These are phyloP conservation scores for Skeletonema potamos DNA, from an alignment of 108 stramenopile species.

Conservation along the genomic window DNA sequence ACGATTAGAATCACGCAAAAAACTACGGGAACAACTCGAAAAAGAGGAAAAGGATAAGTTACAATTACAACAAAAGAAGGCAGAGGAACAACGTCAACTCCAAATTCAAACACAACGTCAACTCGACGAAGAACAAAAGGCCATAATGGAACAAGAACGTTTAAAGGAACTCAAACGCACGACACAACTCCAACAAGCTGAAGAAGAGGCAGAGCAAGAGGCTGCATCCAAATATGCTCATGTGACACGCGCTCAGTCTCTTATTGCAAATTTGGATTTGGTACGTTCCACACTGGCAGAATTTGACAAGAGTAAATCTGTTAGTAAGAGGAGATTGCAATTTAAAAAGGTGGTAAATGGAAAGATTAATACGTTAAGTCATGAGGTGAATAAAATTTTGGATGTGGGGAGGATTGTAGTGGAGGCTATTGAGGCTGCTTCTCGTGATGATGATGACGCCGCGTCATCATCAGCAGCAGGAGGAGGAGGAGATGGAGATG, in stretches of 20 bases:
- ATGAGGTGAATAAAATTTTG: conserved; percentile 63
- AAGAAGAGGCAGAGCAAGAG: conserved; percentile 22
- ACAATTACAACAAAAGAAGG: background rate
- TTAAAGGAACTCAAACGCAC: conserved; percentile 1
- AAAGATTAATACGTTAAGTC: conserved; percentile 79
- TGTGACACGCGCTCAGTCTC: conserved; percentile 43
- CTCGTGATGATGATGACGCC: conserved; percentile 54
- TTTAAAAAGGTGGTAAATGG: conserved; percentile 87
- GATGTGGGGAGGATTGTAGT: conserved; percentile 61
- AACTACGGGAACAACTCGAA: background rate
- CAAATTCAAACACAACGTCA: conserved; percentile 1
- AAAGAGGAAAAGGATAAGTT: conserved; percentile 8
- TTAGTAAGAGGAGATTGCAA: conserved; percentile 59
- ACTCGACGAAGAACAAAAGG: conserved; percentile 24
- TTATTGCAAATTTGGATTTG: conserved; percentile 52
- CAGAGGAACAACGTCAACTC: conserved; percentile 4
- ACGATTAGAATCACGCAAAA: conserved; percentile 15
- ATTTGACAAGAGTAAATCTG: conserved; percentile 61
- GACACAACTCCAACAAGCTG: background rate
- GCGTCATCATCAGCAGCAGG: conserved; percentile 11
- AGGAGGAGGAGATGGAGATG: conserved; percentile 32
- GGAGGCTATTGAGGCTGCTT: conserved; percentile 48
- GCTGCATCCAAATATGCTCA: conserved; percentile 1
- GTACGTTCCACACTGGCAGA: conserved; percentile 48
- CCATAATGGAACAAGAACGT: conserved; percentile 5